Conservation (phyloP, 495 filamentous ascomycete species). For the Aspergillus haitiensis region DNA sequence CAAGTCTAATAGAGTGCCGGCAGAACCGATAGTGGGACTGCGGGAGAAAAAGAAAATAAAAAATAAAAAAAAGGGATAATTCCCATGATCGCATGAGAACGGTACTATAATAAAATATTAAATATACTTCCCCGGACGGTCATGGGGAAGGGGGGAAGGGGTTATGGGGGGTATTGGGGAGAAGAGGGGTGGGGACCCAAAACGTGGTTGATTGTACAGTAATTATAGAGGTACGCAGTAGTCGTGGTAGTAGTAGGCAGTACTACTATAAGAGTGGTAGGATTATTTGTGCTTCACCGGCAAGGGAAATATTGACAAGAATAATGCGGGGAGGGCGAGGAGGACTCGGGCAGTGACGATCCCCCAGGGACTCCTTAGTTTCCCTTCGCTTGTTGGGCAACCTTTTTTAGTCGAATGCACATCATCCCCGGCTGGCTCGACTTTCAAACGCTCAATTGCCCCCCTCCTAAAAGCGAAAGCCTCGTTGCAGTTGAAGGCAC, state of each 20-base stretch:
- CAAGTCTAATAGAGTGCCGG: slow-evolving; percentile 15
- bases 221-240: too few relatives aligned
- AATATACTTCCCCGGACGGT: too few relatives aligned
- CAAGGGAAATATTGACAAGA: neutral
- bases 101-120: too few relatives aligned
- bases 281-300: neutral
- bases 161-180: too few relatives aligned
- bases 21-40: slow-evolving; percentile 7
- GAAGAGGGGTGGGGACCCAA: too few relatives aligned
- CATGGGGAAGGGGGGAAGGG: too few relatives aligned
- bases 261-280: too few relatives aligned
- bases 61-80: neutral
- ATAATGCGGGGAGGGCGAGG: neutral
- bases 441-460: neutral
- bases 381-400: neutral
- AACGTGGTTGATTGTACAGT: neutral
- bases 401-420: neutral
- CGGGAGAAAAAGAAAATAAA: neutral
- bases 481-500: neutral
- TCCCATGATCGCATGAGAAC: neutral
- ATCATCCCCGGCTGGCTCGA: neutral
- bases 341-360: slow-evolving; percentile 14
- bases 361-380: slow-evolving; percentile 5
- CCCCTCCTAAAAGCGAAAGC: neutral
- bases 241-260: too few relatives aligned